Evolutionary conservation across 257 asterid species (phyloP), one percentile per base, ranked within the genome.

Genomic region (Striga asiatica): DNA sequence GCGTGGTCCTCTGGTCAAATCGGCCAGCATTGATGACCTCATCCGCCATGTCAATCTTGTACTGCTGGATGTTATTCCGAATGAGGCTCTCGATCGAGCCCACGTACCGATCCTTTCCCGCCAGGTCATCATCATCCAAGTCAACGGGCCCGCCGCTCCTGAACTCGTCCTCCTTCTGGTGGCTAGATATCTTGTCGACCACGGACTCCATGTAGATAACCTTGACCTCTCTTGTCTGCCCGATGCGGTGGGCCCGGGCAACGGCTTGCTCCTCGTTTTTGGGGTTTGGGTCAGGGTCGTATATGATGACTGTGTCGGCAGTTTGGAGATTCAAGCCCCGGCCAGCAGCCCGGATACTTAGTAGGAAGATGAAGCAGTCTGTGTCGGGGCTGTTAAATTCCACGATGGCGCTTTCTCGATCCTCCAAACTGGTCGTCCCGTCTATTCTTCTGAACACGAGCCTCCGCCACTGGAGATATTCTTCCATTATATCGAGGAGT

Each of bases 11-110:
- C 74, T 92, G 99, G 66, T 92, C 99, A 68, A 92, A 92, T 41
- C 99, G 80, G 55, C 99, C 99, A 70, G 99, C 99, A 81, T 92
- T 92, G 25, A 92, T 92, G 65, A 92, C 99, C 67, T 92, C 99
- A 79, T 92, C 99, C 50, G 99, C 99, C 99, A 92, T 92, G 64
- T 92, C 99, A 70, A 92, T 92, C 76, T 92, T 92, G 70, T 92
- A 92, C 72, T 92, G 99, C 61, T 92, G 99, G 66, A 92, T 92
- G 66, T 92, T 92, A 21, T 85, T 92, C 69, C 99, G 82, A 62
- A 92, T 92, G 62, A 92, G 84, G 74, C 97, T 79, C 78, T 92
- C 99, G 51, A 92, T 85, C 11, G 97, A 88, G 65, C 94, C 99
- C 71, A 88, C 76, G 65, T 88, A 92, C 12, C 99, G 86, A 69